These are phyloP conservation scores for Pyrus bretschneideri DNA, from an alignment of 306 rosid species.

Conservation along the genomic window DNA sequence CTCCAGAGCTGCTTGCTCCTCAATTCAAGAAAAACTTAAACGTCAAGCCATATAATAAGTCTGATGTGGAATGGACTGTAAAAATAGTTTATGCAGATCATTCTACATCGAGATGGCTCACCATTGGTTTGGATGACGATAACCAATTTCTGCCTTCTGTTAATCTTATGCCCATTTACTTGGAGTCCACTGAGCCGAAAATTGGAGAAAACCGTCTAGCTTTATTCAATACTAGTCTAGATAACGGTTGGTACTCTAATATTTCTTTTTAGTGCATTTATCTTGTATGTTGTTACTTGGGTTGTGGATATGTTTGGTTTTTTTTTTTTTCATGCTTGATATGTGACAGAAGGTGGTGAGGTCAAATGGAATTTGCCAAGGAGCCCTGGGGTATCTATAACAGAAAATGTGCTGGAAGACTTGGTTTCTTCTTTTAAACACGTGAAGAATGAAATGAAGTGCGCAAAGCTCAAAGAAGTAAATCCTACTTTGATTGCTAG, in stretches of 20 bases:
- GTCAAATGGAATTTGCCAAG: neutral
- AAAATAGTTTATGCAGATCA: slow-evolving; percentile 10
- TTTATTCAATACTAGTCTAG: slow-evolving; percentile 5
- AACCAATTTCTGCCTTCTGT: slow-evolving; percentile 19
- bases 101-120: slow-evolving; percentile 21
- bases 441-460: slow-evolving; percentile 17
- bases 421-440: slow-evolving; percentile 21
- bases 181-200: slow-evolving; percentile 3
- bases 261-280: neutral
- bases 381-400: slow-evolving; percentile 23
- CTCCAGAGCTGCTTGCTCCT: slow-evolving; percentile 34
- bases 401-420: slow-evolving; percentile 24
- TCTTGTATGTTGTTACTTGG: neutral
- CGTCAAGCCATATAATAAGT: neutral
- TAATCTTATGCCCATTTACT: slow-evolving; percentile 18
- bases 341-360: neutral
- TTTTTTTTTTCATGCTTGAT: neutral
- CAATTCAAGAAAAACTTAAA: slow-evolving; percentile 6
- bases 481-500: slow-evolving; percentile 29
- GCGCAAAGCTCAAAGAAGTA: neutral
- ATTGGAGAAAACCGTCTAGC: slow-evolving; percentile 20
- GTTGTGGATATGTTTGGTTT: neutral
- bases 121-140: slow-evolving; percentile 23
- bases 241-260: slow-evolving; percentile 16
- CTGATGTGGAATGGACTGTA: neutral